phyloP scores from a whole-genome alignment of 306 rosid species.

The Medicago lupulina region DNA sequence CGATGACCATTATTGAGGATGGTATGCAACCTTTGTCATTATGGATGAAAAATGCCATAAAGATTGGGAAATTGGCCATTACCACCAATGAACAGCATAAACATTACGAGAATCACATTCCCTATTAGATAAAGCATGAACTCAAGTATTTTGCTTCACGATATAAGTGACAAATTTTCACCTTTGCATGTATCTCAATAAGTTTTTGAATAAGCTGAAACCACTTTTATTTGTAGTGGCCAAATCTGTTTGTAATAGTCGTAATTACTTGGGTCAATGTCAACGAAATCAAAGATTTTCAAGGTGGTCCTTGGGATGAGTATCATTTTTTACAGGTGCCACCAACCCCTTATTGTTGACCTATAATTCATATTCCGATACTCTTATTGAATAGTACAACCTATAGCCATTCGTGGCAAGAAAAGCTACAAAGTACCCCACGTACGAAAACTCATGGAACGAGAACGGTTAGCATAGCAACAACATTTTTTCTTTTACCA shows the following conservation, averaged over 20 bases:
- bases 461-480: no score
- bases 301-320: slow-evolving; percentile 61
- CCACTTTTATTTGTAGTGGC: slow-evolving; percentile 54
- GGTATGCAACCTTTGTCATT: no score
- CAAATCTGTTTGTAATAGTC: slow-evolving; percentile 59
- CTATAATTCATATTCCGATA: slow-evolving; percentile 35
- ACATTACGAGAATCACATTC: not conserved
- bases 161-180: no score
- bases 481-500: not conserved
- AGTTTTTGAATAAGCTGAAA: no score
- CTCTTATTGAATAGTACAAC: no score
- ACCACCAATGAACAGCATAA: not conserved
- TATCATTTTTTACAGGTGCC: slow-evolving; percentile 44
- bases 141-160: not conserved
- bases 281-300: slow-evolving; percentile 58
- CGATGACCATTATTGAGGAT: no score
- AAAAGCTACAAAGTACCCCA: slow-evolving; percentile 47
- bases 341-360: slow-evolving; percentile 61
- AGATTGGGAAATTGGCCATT: no score
- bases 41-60: no score
- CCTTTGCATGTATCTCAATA: no score
- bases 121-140: no score
- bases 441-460: not conserved
- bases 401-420: no score
- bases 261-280: slow-evolving; percentile 51